These are phyloP conservation scores for Trichoderma breve DNA, from an alignment of 2,329 filamentous ascomycete species.

Conservation along the genomic window DNA sequence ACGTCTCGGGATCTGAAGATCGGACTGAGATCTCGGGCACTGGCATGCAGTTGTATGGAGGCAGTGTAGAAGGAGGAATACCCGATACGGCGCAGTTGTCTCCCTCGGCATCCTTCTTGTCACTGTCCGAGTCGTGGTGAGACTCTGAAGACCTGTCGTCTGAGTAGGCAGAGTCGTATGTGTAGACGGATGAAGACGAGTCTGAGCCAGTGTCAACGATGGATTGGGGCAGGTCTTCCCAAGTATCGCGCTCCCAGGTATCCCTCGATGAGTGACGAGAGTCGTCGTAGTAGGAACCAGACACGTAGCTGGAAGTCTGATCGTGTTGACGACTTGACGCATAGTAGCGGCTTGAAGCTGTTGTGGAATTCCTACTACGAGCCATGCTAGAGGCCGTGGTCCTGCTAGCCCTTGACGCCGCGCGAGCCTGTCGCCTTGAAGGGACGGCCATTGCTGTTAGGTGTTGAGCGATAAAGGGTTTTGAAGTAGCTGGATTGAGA, in stretches of 20 bases:
- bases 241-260: constrained; percentile 21
- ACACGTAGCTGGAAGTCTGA: constrained; percentile 17
- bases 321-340: constrained; percentile 17
- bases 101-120: constrained; percentile 24
- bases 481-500: background rate
- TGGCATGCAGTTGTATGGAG: constrained; percentile 59
- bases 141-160: constrained; percentile 26
- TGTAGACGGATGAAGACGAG: constrained; percentile 63
- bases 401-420: constrained; percentile 9
- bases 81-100: constrained; percentile 29
- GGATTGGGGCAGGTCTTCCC: constrained; percentile 19
- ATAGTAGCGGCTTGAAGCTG: constrained; percentile 17
- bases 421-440: constrained; percentile 13
- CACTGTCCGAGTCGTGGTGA: constrained; percentile 30
- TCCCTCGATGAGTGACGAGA: constrained; percentile 18
- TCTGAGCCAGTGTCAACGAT: constrained; percentile 22
- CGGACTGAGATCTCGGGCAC: constrained; percentile 58
- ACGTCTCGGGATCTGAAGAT: constrained; percentile 77
- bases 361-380: constrained; percentile 14
- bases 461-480: background rate
- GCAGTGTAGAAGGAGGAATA: constrained; percentile 51
- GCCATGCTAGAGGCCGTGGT: constrained; percentile 19
- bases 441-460: constrained; percentile 14
- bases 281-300: constrained; percentile 18
- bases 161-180: constrained; percentile 70